Percentiles rank a stretch among this genome's conserved stretches.
Conservation (phyloP, 108 stramenopile species). For the Bacterosira constricta region DNA sequence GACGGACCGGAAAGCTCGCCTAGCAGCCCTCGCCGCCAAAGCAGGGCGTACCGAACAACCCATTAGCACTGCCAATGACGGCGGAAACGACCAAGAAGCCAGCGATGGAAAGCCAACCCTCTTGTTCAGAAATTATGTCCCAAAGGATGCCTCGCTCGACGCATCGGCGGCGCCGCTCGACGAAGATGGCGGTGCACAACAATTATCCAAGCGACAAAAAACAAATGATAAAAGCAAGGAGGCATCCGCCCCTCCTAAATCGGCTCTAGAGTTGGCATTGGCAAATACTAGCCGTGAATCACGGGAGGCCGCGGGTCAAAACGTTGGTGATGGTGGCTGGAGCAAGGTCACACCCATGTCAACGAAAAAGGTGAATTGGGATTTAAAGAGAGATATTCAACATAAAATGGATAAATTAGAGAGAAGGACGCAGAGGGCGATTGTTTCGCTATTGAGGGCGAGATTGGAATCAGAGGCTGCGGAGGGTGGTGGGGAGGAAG, state of each 20-base stretch:
- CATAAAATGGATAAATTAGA: slow-evolving; percentile 75
- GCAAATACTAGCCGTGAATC: slow-evolving; percentile 52
- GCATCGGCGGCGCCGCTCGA: neutral
- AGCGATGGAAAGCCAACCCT: slow-evolving; percentile 24
- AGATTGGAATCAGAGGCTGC: slow-evolving; percentile 72
- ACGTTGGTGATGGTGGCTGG: slow-evolving; percentile 25
- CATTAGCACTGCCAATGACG: neutral
- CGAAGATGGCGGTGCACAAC: neutral
- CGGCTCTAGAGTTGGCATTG: slow-evolving; percentile 64
- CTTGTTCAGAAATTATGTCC: slow-evolving; percentile 74
- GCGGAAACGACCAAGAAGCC: slow-evolving; percentile 15
- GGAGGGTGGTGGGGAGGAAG: slow-evolving; percentile 34
- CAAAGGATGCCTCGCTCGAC: slow-evolving; percentile 53
- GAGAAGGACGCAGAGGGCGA: slow-evolving; percentile 72
- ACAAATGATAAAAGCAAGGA: slow-evolving; percentile 10
- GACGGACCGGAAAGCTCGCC: slow-evolving; percentile 75
- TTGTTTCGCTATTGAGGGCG: slow-evolving; percentile 73
- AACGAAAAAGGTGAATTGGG: slow-evolving; percentile 85
- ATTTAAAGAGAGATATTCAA: slow-evolving; percentile 83
- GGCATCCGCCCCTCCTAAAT: slow-evolving; percentile 5
- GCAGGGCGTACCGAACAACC: slow-evolving; percentile 49
- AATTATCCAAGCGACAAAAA: slow-evolving; percentile 27
- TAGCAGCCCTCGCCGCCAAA: slow-evolving; percentile 73
- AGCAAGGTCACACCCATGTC: slow-evolving; percentile 37
- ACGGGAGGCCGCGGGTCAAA: slow-evolving; percentile 45